phyloP scores from a whole-genome alignment of 1,284 basidiomycete species.

The Rhizoctonia solani region DNA sequence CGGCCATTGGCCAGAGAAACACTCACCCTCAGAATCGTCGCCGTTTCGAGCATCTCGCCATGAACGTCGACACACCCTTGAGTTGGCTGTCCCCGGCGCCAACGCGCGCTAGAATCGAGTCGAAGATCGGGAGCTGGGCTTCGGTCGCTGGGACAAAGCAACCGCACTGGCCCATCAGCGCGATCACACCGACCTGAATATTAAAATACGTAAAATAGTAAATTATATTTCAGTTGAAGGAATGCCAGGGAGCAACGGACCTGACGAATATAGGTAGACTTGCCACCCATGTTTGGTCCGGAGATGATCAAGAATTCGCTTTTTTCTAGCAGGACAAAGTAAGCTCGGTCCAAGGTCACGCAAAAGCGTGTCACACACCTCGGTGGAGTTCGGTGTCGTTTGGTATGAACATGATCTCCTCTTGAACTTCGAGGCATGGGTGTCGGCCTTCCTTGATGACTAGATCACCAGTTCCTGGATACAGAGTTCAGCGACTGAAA shows the following conservation, averaged over 20 bases:
- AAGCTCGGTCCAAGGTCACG: slow-evolving; percentile 29
- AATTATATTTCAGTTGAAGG: not conserved
- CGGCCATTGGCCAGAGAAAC: too few relatives aligned
- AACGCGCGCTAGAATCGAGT: slow-evolving; percentile 94
- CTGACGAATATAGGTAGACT: slow-evolving; percentile 90
- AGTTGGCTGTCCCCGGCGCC: slow-evolving; percentile 97
- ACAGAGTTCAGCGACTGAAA: slow-evolving; percentile 32
- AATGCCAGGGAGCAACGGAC: slow-evolving; percentile 43
- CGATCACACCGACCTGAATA: slow-evolving; percentile 83
- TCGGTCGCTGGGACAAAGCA: slow-evolving; percentile 92
- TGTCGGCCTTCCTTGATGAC: slow-evolving; percentile 85
- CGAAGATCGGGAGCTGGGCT: slow-evolving; percentile 89
- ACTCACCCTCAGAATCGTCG: slow-evolving; percentile 86
- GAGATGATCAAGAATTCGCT: slow-evolving; percentile 91
- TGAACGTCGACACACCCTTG: slow-evolving; percentile 98
- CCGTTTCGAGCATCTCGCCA: slow-evolving; percentile 99
- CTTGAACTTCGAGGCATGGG: slow-evolving; percentile 96
- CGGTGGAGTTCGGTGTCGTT: slow-evolving; percentile 93
- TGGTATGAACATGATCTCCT: slow-evolving; percentile 92
- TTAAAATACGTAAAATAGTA: slow-evolving; percentile 25
- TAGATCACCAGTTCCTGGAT: slow-evolving; percentile 73
- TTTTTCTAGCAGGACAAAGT: slow-evolving; percentile 51
- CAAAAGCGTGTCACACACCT: slow-evolving; percentile 50
- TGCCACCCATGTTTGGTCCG: slow-evolving; percentile 96
- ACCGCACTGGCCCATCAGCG: slow-evolving; percentile 93